phyloP scores from a whole-genome alignment of 805 yeast genomes.

The Candida hispaniensis region DNA sequence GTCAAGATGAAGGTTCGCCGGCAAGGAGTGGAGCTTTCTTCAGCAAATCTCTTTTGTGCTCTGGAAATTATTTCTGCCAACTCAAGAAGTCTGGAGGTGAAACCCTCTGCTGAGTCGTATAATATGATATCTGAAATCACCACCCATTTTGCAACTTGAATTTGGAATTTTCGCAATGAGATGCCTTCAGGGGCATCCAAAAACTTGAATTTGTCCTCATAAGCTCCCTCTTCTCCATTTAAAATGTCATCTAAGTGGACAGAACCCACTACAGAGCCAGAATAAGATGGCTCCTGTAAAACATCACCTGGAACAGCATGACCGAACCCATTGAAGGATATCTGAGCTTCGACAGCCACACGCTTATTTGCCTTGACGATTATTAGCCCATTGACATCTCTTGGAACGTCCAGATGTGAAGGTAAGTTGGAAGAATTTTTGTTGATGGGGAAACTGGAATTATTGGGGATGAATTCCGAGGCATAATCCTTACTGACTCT shows the following conservation, averaged over 20 bases:
- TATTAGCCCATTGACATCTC: conserved; percentile 22
- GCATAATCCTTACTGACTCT: conserved; percentile 23
- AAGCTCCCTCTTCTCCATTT: conserved; percentile 17
- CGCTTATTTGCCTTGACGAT: conserved; percentile 21
- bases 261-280: conserved; percentile 23
- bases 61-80: conserved; percentile 19
- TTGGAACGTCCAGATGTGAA: conserved; percentile 17
- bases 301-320: conserved; percentile 10
- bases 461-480: conserved; percentile 23
- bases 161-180: conserved; percentile 71
- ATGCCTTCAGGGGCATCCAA: conserved; percentile 65
- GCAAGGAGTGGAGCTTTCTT: conserved; percentile 13
- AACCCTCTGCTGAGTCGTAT: conserved; percentile 46
- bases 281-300: conserved; percentile 2
- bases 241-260: conserved; percentile 22
- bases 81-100: conserved; percentile 12
- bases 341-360: conserved; percentile 1
- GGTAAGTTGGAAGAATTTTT: conserved; percentile 21
- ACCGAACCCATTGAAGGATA: conserved; percentile 14
- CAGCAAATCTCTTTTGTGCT: conserved; percentile 20
- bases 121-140: conserved; percentile 63
- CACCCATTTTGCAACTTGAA: conserved; percentile 74
- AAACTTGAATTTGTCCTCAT: conserved; percentile 44
- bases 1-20: conserved; percentile 21
- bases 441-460: conserved; percentile 20